Percentiles rank a stretch among this genome's conserved stretches.
Conservation (phyloP, 2,329 filamentous ascomycete species). For the Trichophaea hybrida region DNA sequence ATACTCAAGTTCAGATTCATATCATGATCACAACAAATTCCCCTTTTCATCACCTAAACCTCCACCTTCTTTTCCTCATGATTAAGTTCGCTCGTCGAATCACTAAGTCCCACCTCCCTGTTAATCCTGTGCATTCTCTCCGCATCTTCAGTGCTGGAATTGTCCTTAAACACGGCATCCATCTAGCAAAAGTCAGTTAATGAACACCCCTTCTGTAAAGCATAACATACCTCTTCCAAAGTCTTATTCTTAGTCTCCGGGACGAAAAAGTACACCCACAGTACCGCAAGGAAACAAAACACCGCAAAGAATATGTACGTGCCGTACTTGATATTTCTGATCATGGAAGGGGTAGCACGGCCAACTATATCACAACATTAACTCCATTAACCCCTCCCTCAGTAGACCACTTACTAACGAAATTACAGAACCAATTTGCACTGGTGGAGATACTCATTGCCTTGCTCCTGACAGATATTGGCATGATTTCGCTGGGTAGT, state of each 20-base stretch:
- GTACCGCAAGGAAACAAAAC: conserved; percentile 28
- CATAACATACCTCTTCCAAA: not conserved
- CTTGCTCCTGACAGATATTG: conserved; percentile 45
- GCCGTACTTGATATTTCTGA: conserved; percentile 43
- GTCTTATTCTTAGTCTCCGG: conserved; percentile 2
- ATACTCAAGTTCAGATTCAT: not conserved
- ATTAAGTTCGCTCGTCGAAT: not conserved
- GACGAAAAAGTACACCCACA: not conserved
- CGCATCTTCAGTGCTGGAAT: conserved; percentile 50
- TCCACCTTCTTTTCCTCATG: not conserved
- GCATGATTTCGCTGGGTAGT: conserved; percentile 44
- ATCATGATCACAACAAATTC: not conserved
- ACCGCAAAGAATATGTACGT: conserved; percentile 47
- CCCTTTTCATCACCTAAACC: not conserved
- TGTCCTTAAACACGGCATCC: conserved; percentile 53
- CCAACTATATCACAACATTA: conserved; percentile 31
- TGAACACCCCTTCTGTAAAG: not conserved
- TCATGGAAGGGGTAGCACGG: conserved; percentile 49
- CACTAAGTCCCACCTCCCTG: conserved; percentile 47
- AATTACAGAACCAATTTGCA: conserved; percentile 30
- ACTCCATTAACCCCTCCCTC: not conserved
- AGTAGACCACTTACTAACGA: conserved; percentile 4
- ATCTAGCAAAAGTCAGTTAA: conserved; percentile 30
- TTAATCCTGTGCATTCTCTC: conserved; percentile 63
- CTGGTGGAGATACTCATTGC: conserved; percentile 48